Percentiles rank a stretch among this genome's conserved stretches.
Conservation (phyloP, 2,329 filamentous ascomycete genomes). For the Fusarium albosuccineum region DNA sequence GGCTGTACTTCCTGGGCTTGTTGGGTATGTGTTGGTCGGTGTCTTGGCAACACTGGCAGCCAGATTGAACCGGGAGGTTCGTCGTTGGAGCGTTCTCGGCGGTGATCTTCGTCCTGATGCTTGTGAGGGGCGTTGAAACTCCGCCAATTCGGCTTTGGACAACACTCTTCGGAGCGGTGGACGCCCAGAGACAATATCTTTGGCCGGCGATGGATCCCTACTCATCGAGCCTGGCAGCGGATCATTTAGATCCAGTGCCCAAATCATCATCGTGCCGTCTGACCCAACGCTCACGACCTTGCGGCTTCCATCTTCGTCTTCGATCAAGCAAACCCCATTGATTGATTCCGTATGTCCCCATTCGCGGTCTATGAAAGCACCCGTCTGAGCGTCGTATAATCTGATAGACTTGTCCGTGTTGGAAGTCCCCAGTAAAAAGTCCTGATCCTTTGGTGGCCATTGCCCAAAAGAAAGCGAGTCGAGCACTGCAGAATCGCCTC, state of each 20-base stretch:
- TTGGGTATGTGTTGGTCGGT: constrained; percentile 55
- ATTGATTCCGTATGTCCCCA: constrained; percentile 97
- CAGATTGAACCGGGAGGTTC: constrained; percentile 66
- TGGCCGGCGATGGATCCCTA: constrained; percentile 68
- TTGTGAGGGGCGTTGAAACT: constrained; percentile 72
- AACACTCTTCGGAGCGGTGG: constrained; percentile 87
- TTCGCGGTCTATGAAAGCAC: constrained; percentile 84
- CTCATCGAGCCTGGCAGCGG: constrained; percentile 55
- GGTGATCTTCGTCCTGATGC: constrained; percentile 66
- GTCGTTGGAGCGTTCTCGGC: constrained; percentile 65
- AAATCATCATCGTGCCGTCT: constrained; percentile 88
- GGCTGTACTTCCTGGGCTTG: constrained; percentile 57
- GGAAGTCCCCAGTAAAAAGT: constrained; percentile 86
- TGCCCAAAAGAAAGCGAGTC: constrained; percentile 78
- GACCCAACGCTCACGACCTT: constrained; percentile 80
- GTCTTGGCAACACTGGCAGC: constrained; percentile 53
- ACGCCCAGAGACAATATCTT: constrained; percentile 66
- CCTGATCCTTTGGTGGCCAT: constrained; percentile 66
- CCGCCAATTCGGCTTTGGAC: constrained; percentile 87
- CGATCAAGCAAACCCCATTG: constrained; percentile 82
- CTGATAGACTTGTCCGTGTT: constrained; percentile 96
- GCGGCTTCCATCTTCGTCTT: constrained; percentile 67
- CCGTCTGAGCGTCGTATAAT: constrained; percentile 84
- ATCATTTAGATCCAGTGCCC: constrained; percentile 69
- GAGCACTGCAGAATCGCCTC: constrained; percentile 84